phyloP scores from a whole-genome alignment of 805 yeast species.

The Candida odintsovae region DNA sequence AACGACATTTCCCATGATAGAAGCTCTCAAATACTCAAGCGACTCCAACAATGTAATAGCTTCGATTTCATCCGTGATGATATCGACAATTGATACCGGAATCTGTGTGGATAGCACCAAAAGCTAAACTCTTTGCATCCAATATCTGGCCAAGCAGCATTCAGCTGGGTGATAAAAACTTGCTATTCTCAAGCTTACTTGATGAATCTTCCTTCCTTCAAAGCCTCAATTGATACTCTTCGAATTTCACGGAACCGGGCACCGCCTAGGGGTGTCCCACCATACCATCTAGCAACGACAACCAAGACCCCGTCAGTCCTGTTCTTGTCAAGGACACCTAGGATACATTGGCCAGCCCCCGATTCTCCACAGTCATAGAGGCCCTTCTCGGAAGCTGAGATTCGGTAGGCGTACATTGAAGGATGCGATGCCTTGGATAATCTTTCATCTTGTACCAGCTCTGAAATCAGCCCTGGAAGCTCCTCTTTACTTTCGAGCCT shows the following conservation, averaged over 20 bases:
- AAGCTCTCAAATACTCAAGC: too few relatives aligned
- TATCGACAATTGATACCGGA: too few relatives aligned
- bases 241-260: conserved; percentile 65
- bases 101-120: too few relatives aligned
- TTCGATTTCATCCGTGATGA: too few relatives aligned
- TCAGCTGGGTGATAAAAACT: too few relatives aligned
- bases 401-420: conserved; percentile 70
- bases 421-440: conserved; percentile 63
- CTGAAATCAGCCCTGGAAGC: conserved; percentile 26
- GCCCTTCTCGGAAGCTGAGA: conserved; percentile 48
- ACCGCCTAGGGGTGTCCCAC: conserved; percentile 71
- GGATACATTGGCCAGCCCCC: conserved; percentile 61
- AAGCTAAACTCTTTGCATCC: too few relatives aligned
- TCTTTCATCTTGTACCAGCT: conserved; percentile 41
- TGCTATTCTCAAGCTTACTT: too few relatives aligned
- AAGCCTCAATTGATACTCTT: conserved; percentile 46
- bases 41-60: too few relatives aligned
- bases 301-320: conserved; percentile 50
- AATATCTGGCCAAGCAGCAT: too few relatives aligned
- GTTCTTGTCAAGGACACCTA: conserved; percentile 47
- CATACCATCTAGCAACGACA: conserved; percentile 78
- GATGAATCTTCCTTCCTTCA: conserved; percentile 33
- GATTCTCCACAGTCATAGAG: conserved; percentile 66
- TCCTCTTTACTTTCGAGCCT: background rate
- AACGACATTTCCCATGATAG: too few relatives aligned